Conservation (phyloP, 2,329 filamentous ascomycete genomes). For the Xylaria sp. region DNA sequence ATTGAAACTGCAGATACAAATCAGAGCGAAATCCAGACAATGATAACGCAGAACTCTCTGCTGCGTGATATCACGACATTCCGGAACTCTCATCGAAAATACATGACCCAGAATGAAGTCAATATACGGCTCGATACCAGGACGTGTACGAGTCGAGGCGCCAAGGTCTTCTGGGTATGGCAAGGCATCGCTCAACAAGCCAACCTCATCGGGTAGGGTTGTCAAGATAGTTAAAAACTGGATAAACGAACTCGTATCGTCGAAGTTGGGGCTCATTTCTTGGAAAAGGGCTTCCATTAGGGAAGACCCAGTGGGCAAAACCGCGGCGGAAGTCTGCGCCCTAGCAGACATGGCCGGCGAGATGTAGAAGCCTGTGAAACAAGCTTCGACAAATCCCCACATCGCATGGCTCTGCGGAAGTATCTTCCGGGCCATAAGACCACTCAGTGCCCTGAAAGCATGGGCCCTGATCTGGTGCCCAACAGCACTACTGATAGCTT, state of each 20-base stretch:
- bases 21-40: slow-evolving; percentile 84
- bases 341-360: slow-evolving; percentile 41
- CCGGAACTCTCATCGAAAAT: slow-evolving; percentile 73
- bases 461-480: slow-evolving; percentile 82
- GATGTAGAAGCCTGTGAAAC: slow-evolving; percentile 72
- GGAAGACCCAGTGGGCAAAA: slow-evolving; percentile 44
- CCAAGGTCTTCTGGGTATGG: slow-evolving; percentile 90
- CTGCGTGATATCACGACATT: slow-evolving; percentile 74
- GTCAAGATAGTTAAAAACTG: slow-evolving; percentile 79
- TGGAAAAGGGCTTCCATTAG: slow-evolving; percentile 74
- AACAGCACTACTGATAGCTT: slow-evolving; percentile 80
- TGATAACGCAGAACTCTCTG: slow-evolving; percentile 78
- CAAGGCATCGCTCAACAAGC: slow-evolving; percentile 75
- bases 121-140: slow-evolving; percentile 91
- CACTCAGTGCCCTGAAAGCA: slow-evolving; percentile 80
- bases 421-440: slow-evolving; percentile 79
- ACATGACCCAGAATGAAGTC: slow-evolving; percentile 89
- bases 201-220: slow-evolving; percentile 69
- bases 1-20: slow-evolving; percentile 88
- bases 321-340: slow-evolving; percentile 48
- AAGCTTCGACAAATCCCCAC: slow-evolving; percentile 84
- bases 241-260: slow-evolving; percentile 87
- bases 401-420: slow-evolving; percentile 74
- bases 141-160: slow-evolving; percentile 74
- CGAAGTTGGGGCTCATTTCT: slow-evolving; percentile 80